Evolutionary conservation across 768 basidiomycete genomes (phyloP), one percentile per base, ranked within the genome.

Genomic region (Mycena sanguinolenta): DNA sequence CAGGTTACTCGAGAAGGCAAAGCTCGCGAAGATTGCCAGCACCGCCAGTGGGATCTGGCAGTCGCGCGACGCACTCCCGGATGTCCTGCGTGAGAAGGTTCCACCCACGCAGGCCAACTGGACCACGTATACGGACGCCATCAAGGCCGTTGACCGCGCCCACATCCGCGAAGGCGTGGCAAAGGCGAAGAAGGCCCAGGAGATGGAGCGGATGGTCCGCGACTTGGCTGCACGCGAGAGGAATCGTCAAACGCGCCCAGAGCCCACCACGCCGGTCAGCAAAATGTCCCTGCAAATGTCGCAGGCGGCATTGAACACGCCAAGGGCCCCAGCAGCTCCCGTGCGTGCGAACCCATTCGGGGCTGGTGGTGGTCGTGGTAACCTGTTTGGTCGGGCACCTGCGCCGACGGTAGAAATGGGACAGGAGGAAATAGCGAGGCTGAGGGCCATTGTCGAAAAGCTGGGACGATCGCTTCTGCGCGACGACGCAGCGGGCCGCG

Each of bases 11-110:
- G 62, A 54, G 12, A 19, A 46, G 6, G 70, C 70, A 13, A 3
- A n/a, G 28, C 38, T 52, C 3, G 70, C 65, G 28, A 49, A 28
- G 2, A 44, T 71, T 9, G 65, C 12, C 1, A 27, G 21, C 46
- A 60, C 67, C 13, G 23, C 52, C 27, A 42, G 58, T 32, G 55
- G 62, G 17, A 65, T 69, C 44, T 68, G 54, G 65, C 66, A 68
- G 64, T 62, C 65, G 14, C 61, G 71, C 23, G 62, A 65, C 28
- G 34, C 54, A 30, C 44, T 68, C n/a, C 66, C 67, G 13, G 63
- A 61, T 9, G 60, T 63, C 8, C 25, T 72, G 2, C 32, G 63
- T 5, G 63, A 72, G 36, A 50, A 58, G 52, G 53, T 69, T 0
- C 38, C 63, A 6, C 2, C 44, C 4, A 50, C 14, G 9, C 58